phyloP scores from a whole-genome alignment of 2,329 filamentous ascomycete genomes.

The Fonsecaea multimorphosa region DNA sequence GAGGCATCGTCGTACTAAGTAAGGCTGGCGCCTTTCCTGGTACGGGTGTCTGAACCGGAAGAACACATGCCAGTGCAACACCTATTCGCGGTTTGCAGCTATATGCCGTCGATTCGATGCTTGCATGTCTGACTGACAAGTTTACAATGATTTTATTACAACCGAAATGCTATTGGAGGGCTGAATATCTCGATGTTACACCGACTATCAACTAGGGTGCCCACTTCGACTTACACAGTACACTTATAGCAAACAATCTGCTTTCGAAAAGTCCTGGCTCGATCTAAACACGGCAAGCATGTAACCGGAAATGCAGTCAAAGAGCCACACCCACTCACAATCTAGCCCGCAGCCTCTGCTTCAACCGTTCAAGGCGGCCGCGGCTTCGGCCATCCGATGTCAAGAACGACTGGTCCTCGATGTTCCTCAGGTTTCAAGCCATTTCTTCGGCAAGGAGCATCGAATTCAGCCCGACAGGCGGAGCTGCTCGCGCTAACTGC shows the following conservation, averaged over 20 bases:
- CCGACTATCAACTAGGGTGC: neutral
- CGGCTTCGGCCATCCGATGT: neutral
- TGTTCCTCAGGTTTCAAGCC: slow-evolving; percentile 8
- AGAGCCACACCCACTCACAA: neutral
- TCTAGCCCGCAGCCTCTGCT: neutral
- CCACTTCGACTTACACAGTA: neutral
- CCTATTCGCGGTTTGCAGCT: neutral
- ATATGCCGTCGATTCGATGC: neutral
- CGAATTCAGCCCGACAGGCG: neutral
- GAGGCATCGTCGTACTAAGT: slow-evolving; percentile 87
- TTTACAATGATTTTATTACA: neutral
- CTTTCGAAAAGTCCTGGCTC: neutral
- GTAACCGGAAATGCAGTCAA: neutral
- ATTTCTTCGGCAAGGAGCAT: neutral
- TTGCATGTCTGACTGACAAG: neutral
- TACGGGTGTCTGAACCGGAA: slow-evolving; percentile 67
- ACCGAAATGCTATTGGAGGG: neutral
- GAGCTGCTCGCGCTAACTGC: neutral
- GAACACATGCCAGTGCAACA: slow-evolving; percentile 7
- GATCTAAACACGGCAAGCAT: neutral
- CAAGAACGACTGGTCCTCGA: slow-evolving; percentile 25
- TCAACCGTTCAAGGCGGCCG: neutral
- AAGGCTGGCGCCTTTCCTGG: slow-evolving; percentile 90
- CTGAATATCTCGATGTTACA: neutral
- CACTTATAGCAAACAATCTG: neutral